Percentiles rank a stretch among this genome's conserved stretches.
These are phyloP conservation scores for Pichia membranifaciens DNA, from an alignment of 805 yeast genomes.

Conservation along the genomic window DNA sequence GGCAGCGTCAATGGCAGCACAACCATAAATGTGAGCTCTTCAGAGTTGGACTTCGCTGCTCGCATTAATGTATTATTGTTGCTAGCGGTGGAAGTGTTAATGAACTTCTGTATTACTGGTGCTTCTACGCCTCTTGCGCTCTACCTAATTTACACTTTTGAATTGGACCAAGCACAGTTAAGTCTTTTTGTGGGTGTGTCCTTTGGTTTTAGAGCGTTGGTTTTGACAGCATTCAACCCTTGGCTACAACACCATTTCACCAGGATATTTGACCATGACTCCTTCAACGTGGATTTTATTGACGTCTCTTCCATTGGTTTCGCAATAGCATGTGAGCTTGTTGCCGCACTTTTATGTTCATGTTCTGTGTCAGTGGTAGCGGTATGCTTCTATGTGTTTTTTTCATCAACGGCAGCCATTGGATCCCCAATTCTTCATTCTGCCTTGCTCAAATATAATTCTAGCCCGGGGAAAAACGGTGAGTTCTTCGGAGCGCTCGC, in stretches of 20 bases:
- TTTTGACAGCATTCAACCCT: constrained; percentile 50
- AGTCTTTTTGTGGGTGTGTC: constrained; percentile 51
- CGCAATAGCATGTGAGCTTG: constrained; percentile 11
- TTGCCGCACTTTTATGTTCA: constrained; percentile 27
- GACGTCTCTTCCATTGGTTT: constrained; percentile 20
- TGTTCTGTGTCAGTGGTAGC: constrained; percentile 36
- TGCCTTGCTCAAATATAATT: constrained; percentile 51
- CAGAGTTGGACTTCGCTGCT: constrained; percentile 26
- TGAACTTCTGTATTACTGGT: constrained; percentile 36
- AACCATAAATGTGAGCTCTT: neutral
- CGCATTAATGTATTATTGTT: constrained; percentile 45
- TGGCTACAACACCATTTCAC: constrained; percentile 35
- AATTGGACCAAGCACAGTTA: constrained; percentile 49
- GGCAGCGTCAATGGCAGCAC: neutral
- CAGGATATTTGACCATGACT: constrained; percentile 30
- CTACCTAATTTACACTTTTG: constrained; percentile 47
- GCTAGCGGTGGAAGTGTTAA: constrained; percentile 41
- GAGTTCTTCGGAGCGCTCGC: constrained; percentile 70
- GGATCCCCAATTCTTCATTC: constrained; percentile 56
- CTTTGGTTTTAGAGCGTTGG: constrained; percentile 44
- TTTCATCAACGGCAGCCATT: constrained; percentile 45
- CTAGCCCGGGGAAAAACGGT: constrained; percentile 52
- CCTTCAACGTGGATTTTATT: constrained; percentile 43
- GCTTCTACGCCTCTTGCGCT: constrained; percentile 40
- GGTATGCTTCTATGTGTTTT: constrained; percentile 23